phyloP scores from a whole-genome alignment of 345 rosid species.

The Nephelium lappaceum region DNA sequence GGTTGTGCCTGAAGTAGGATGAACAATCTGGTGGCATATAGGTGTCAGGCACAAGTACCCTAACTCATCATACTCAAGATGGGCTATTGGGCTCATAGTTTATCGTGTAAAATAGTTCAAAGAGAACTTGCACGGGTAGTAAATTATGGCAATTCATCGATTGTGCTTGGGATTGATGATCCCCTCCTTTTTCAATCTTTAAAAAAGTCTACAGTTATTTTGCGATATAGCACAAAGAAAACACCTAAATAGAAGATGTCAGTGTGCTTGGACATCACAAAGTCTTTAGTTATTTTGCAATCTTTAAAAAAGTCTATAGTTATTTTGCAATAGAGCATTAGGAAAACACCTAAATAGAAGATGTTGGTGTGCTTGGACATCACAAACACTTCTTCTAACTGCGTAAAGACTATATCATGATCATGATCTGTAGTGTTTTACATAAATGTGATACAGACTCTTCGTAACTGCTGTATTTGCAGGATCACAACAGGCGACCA shows the following conservation, averaged over 20 bases:
- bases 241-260: neutral
- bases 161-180: neutral
- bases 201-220: neutral
- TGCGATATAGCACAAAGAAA: neutral
- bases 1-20: neutral
- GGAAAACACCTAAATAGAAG: neutral
- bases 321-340: neutral
- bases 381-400: neutral
- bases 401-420: neutral
- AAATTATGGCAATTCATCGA: neutral
- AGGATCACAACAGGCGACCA: constrained; percentile 74
- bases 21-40: neutral
- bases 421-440: neutral
- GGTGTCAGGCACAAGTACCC: neutral
- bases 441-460: neutral
- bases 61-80: neutral
- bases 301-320: neutral
- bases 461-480: constrained; percentile 23
- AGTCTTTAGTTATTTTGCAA: no score
- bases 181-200: neutral
- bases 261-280: neutral
- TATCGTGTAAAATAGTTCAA: neutral
- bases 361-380: constrained; percentile 1
- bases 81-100: neutral
- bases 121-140: neutral